Base-by-base conservation (phyloP, 2,329 filamentous ascomycete genomes). In the Aspergillus sp. region DNA sequence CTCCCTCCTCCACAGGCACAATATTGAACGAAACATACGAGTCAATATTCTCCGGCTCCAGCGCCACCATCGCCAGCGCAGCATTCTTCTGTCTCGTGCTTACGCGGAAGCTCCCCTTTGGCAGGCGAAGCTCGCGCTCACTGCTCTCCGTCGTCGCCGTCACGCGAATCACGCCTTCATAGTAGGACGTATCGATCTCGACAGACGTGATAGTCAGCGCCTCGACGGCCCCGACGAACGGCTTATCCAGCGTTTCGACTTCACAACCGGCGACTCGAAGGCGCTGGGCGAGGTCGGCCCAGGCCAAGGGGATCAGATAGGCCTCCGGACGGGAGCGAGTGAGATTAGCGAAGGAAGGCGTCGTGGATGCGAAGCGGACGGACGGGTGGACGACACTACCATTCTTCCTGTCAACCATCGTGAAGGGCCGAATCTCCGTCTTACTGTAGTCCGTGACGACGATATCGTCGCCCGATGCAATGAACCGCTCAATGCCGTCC, bases 1-100 rank as follows among this genome's bases (percentile, higher is more conserved):
- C 52, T 31, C 24, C 27, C 23, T 35, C n/a, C 45, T 55, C 52
- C 33, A 55, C 44, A 2, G 52, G 44, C 31, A 55, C 45, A 43
- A 55, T 55, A 43, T 55, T 55, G 27, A 55, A 55, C n/a, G 52
- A 55, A 31, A 55, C 52, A 23, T 55, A 55, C 8, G 52, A 55
- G 52, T 55, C 52, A 48, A 55, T 55, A 49, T 55, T 55, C 52
- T 55, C 52, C 23, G 52, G 52, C 44, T 55, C 52, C 7, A 55
- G 35, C 15, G 52, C 52, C 27, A 55, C 52, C 52, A 55, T 55
- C 35, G 52, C 52, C 44, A 55, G 23, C 37, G 44, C 52, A 19
- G 52, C 52, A 49, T 55, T 49, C 15, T 55, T 55, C 35, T 55
- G 52, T 21, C 52, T 33, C 1, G 52, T 55, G 33, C 52, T 55